These are phyloP conservation scores for Paramyrothecium roridum DNA, from an alignment of 2,329 filamentous ascomycete genomes.

Conservation along the genomic window DNA sequence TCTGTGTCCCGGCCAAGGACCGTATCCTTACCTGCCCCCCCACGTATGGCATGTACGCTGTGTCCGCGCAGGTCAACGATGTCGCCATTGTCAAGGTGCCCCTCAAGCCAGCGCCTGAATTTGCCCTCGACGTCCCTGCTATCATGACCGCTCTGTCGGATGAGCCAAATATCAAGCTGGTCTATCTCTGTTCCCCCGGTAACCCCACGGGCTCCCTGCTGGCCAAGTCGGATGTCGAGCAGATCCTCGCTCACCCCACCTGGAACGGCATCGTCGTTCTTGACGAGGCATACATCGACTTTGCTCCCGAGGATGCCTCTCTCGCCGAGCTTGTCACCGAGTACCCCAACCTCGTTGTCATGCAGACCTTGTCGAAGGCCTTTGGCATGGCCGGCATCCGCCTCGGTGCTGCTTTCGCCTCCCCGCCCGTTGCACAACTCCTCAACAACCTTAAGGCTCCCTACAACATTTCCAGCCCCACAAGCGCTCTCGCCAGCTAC, in stretches of 20 bases:
- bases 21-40: slow-evolving; percentile 93
- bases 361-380: slow-evolving; percentile 98
- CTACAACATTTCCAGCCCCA: slow-evolving; percentile 91
- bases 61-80: slow-evolving; percentile 93
- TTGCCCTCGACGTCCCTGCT: slow-evolving; percentile 68
- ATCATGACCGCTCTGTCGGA: slow-evolving; percentile 63
- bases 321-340: slow-evolving; percentile 89
- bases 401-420: slow-evolving; percentile 80
- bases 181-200: slow-evolving; percentile 91
- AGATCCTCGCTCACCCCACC: slow-evolving; percentile 76
- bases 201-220: slow-evolving; percentile 87
- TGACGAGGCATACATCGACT: slow-evolving; percentile 96
- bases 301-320: slow-evolving; percentile 71
- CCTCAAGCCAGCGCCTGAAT: slow-evolving; percentile 67
- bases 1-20: slow-evolving; percentile 83
- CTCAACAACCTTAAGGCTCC: slow-evolving; percentile 94
- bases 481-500: slow-evolving; percentile 73
- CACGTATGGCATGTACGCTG: slow-evolving; percentile 97
- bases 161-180: slow-evolving; percentile 70
- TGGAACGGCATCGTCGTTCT: slow-evolving; percentile 95
- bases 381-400: slow-evolving; percentile 95
- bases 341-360: slow-evolving; percentile 92
- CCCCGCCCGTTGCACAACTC: slow-evolving; percentile 69
- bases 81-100: slow-evolving; percentile 84
- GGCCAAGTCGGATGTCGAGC: slow-evolving; percentile 68